Conservation (phyloP, 2,329 filamentous ascomycete species). For the Neonectria hederae region DNA sequence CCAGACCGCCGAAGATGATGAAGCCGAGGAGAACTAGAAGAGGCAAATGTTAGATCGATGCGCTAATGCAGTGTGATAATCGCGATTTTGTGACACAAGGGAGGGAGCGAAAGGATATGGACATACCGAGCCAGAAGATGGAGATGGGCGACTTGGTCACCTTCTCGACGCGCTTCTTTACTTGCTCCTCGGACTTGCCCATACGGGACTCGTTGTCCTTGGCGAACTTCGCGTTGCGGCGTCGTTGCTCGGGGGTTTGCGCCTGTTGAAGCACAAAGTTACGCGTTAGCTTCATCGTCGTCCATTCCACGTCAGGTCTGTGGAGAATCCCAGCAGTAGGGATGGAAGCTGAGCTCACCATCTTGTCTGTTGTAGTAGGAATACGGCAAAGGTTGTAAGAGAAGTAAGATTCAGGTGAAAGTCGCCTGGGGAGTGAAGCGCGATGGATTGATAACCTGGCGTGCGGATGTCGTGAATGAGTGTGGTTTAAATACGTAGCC, state of each 20-base stretch:
- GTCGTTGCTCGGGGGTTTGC: conserved; percentile 86
- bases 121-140: conserved; percentile 70
- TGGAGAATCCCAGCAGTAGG: conserved; percentile 2
- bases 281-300: conserved; percentile 32
- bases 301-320: conserved; percentile 3
- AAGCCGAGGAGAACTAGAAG: conserved; percentile 64
- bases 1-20: conserved; percentile 67
- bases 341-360: not conserved
- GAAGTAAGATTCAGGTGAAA: too few relatives aligned
- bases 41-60: conserved; percentile 14
- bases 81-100: not conserved
- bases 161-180: conserved; percentile 70
- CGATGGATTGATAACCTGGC: not conserved
- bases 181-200: conserved; percentile 74
- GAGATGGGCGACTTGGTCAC: conserved; percentile 69
- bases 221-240: conserved; percentile 81
- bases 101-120: not conserved
- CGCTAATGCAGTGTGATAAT: too few relatives aligned
- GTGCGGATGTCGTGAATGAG: not conserved
- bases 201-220: conserved; percentile 77
- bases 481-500: conserved; percentile 30
- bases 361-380: not conserved
- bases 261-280: conserved; percentile 59
- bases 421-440: not conserved
- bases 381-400: not conserved